Evolutionary conservation across 345 rosid genomes (phyloP), one percentile per base, ranked within the genome.

Genomic region (Cochlearia excelsa): DNA sequence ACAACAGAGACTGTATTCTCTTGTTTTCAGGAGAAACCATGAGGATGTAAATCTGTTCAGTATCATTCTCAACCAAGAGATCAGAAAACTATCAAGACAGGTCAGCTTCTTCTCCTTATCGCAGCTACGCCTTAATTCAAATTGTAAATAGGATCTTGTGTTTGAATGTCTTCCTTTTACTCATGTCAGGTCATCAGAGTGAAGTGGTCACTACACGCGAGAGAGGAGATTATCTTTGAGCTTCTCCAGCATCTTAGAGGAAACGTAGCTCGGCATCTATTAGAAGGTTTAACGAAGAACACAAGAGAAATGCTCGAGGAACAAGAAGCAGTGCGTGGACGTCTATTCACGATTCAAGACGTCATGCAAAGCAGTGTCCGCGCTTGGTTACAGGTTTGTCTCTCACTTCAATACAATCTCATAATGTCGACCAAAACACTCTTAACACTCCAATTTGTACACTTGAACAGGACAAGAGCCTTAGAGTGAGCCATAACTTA

Each of bases 341-440:
- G 97, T 54, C 75, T 89, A 72, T 93, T 93, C 72, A 93, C 99
- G 16, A 93, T 93, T 67, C 99, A 93, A 70, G 99, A 93, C 60
- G 99, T 93, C 11, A 93, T 89, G 91, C 97, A 89, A 77, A 83
- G 99, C 80, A 89, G 77, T 42, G 94, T 89, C n/a, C 97, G 97
- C 1, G 95, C 99, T 46, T 93, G 99, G 99, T 80, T 89, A 75
- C 99, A 93, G 95, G 97, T 84, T 56, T 46, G 68, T 60, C 16
- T 52, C 40, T 16, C 30, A 9, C n/a, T 0, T 16, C 23, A 16
- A 16, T 16, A 16, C 23, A 16, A 16, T 16, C 23, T 16, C 23
- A 16, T 35, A 8, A 4, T 16, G 40, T 30, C 23, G 29, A 30
- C 54, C 46, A 34, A 64, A 34, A 64, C 30, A 54, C 26, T 33